These are phyloP conservation scores for Hemileia vastatrix DNA, from an alignment of 1,284 basidiomycete species.

Conservation along the genomic window DNA sequence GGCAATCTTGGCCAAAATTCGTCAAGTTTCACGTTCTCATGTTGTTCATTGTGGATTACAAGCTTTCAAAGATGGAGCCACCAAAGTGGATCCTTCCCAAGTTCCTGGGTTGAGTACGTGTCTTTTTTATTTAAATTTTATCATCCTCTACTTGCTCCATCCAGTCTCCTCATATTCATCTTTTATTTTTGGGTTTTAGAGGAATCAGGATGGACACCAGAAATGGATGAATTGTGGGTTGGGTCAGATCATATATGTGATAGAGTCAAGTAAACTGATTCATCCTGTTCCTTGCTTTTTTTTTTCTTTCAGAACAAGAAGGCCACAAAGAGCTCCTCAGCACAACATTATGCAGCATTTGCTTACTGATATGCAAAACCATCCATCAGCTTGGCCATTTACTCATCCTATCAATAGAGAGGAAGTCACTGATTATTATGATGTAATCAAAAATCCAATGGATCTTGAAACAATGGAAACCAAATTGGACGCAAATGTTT, in stretches of 20 bases:
- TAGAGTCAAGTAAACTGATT: no score
- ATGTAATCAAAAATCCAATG: slow-evolving; percentile 44
- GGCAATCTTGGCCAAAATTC: slow-evolving; percentile 78
- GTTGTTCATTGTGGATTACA: slow-evolving; percentile 72
- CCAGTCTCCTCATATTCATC: slow-evolving; percentile 37
- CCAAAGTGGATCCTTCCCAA: slow-evolving; percentile 57
- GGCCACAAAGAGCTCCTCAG: slow-evolving; percentile 53
- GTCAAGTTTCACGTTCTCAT: slow-evolving; percentile 75
- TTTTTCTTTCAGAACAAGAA: slow-evolving; percentile 46
- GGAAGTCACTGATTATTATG: slow-evolving; percentile 55
- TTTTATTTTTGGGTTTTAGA: slow-evolving; percentile 29
- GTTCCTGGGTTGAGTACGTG: slow-evolving; percentile 71
- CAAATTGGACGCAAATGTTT: slow-evolving; percentile 6
- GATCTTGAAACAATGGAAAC: slow-evolving; percentile 38
- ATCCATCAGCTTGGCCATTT: slow-evolving; percentile 82
- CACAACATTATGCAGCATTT: slow-evolving; percentile 68
- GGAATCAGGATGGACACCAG: slow-evolving; percentile 87
- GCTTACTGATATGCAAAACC: slow-evolving; percentile 68
- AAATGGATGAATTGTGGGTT: slow-evolving; percentile 65
- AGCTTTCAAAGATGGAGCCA: slow-evolving; percentile 57
- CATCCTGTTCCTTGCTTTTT: slow-evolving; percentile 1
- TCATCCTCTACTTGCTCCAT: background rate
- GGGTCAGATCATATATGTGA: no score
- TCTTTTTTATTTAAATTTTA: slow-evolving; percentile 6
- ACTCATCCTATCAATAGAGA: slow-evolving; percentile 65